Evolutionary conservation across 2,329 filamentous ascomycete genomes (phyloP), one percentile per base, ranked within the genome.

Genomic region (Helicocarpus griseus): DNA sequence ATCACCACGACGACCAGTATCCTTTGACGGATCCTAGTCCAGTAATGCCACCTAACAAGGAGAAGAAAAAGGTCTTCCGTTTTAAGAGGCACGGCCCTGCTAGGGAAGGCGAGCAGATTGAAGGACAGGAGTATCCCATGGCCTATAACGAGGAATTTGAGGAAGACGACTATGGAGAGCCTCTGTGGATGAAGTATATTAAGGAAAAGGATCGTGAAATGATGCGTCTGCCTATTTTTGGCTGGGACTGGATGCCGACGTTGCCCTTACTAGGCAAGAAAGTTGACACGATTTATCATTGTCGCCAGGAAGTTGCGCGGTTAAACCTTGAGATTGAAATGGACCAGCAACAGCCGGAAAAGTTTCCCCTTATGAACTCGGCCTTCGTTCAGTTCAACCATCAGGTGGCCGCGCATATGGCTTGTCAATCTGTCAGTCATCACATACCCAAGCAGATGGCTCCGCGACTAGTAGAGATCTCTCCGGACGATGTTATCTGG

Each of bases 351-450:
- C 77, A 93, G 46, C 85, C 87, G 0, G 90, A 96, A 58, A 82
- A 85, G 4, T 97, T 89, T 56, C 90, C 91, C 0, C 72, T 90
- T 44, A 94, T 96, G 89, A 95, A 87, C 62, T 95, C 91, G 0
- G 93, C 93, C 0, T 98, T 98, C 60, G 89, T 98, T 55, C 93
- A 98, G 65, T 98, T 98, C 77, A 95, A 98, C 63, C 86, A 96
- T 63, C 93, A 98, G 65, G 87, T 96, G 1, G 90, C 91, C 5
- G 93, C 93, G 0, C 93, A 98, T 63, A 97, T 98, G 93, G 93
- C 91, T 53, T 96, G 89, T 65, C 93, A 98, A 66, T 83, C 88
- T 45, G 78, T 94, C 43, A 89, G 86, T 36, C 89, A 97, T 65
- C 93, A 98, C 61, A 69, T 95, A 1, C 93, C 93, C 1, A 87